Base-by-base conservation (phyloP, 2,329 filamentous ascomycete species). In the Fusarium longipes region DNA sequence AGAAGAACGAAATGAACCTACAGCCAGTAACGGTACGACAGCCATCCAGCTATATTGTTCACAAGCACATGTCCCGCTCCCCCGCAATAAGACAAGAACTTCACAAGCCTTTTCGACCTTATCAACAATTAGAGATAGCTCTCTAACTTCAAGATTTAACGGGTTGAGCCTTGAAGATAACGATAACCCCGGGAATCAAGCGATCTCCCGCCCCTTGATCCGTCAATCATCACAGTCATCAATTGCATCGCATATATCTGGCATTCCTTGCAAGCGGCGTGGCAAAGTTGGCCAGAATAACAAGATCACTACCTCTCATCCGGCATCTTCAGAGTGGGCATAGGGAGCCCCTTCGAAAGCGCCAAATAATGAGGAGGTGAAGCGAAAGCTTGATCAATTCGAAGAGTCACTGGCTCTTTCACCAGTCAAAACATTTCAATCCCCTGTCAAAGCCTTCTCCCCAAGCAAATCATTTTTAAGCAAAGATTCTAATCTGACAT, bases 401-500 rank as follows among this genome's bases (percentile, higher is more conserved):
- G 73, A 78, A 65, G 70, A 71, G 30, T 74, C 69, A 48, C 73
- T 78, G n/a, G 71, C 72, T 35, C 29, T 72, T 22, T 73, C 71
- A 5, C 74, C 72, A 35, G 63, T 74, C 70, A 81, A 78, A 67
- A 77, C 72, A 55, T 74, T 74, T 15, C 48, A 58, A 22, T 79
- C 81, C 67, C 78, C 82, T 38, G 72, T 70, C 69, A 80, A 82
- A 72, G 76, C 77, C 68, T 76, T 75, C 58, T 84, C 81, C 73
- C 82, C 82, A 61, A 79, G 69, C 33, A 84, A 86, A 68, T 70
- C 76, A 2, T 94, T 85, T 82, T 82, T 95, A 73, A 90, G 86
- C 69, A 91, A 89, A 81, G 81, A 89, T 83, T 93, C 93, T 89
- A 90, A 92, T 84, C 80, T 86, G 68, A 84, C 82, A 72, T 78